Base-by-base conservation (phyloP, 2,329 filamentous ascomycete species). In the Neoarthrinium moseri region DNA sequence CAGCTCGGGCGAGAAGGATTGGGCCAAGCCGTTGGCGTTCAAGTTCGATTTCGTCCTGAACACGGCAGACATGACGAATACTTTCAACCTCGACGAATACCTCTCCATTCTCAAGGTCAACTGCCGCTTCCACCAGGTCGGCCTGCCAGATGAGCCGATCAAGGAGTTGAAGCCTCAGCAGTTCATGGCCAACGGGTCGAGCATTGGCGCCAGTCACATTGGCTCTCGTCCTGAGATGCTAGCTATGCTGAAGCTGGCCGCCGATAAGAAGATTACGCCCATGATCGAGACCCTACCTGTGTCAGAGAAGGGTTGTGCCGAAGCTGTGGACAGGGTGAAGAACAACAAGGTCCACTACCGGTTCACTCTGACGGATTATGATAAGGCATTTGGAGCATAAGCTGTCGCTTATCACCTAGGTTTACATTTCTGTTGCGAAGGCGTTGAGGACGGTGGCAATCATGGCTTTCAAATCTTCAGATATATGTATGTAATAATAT, bases 271-370 rank as follows among this genome's bases (percentile, higher is more conserved):
- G 6, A 54, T 81, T 11, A 45, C 49, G 33, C 59, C 55, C 24
- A 52, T 57, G 75, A 74, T 86, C 17, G 72, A 85, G 60, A 72
- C 79, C 21, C 71, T 88, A n/a, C 72, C 81, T 21, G 81, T 89
- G 41, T 80, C 78, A 6, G 84, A 83, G 59, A 74, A 81, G 53
- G 84, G 82, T 0, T 84, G 86, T 60, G 83, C 83, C 64, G 76
- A 89, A 69, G 87, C 82, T 0, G 78, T 89, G 15, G 75, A 83
- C 62, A 75, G 83, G 52, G 78, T 91, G 41, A 81, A 86, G 59
- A 81, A 80, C 52, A 86, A 86, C 55, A 80, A 88, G 62, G 84
- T 91, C 12, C 76, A 77, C 26, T 92, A 89, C 62, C 75, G 88
- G 32, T 84, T 89, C 57, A 88, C 86, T 0, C 64, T 91, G 57